Base-by-base conservation (phyloP, 495 filamentous ascomycete species). In the Aspergillus cavernicola region DNA sequence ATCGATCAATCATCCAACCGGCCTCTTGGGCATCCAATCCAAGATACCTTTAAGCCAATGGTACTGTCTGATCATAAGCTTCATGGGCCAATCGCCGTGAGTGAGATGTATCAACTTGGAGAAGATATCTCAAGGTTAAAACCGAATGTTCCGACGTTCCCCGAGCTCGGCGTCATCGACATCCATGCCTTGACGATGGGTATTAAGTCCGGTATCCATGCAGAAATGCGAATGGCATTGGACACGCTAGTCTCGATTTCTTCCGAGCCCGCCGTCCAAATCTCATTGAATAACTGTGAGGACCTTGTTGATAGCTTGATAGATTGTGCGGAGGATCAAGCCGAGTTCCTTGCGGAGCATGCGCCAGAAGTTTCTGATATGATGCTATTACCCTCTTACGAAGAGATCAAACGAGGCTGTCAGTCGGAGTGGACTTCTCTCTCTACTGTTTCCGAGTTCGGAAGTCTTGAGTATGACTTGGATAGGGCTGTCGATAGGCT, bases 121-220 rank as follows among this genome's bases (percentile, higher is more conserved):
- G 72, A 76, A 37, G 83, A 88, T 23, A 70, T 95, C 18, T 68
- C 75, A 22, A 76, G 72, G 53, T 69, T 79, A 56, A 87, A 82
- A 60, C 89, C 90, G 1, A 85, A 83, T 55, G 76, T 92, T 36
- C 93, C 93, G 3, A 67, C 72, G 1, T 78, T 88, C n/a, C 69
- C 75, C 4, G 92, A 98, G 58, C 73, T 97, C 24, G 93, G 93
- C 10, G 73, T 87, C 13, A 85, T 98, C 49, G 92, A 98, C 61
- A 85, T 97, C 23, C 87, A 90, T 57, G 90, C 92, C n/a, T 76
- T 98, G 35, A 95, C 84, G 1, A 88, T 89, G 78, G 88, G 89
- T 61, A 75, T 98, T n/a, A 89, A 95, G 55, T 95, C 87, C 52
- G 93, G 92, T 3, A 88, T 98, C 45, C 81, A 89, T 60, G 84